A percentile compares a stretch with the other conserved stretches of the same genome.
phyloP scores from a whole-genome alignment of 257 asterid genomes.

The Paulownia fortunei region DNA sequence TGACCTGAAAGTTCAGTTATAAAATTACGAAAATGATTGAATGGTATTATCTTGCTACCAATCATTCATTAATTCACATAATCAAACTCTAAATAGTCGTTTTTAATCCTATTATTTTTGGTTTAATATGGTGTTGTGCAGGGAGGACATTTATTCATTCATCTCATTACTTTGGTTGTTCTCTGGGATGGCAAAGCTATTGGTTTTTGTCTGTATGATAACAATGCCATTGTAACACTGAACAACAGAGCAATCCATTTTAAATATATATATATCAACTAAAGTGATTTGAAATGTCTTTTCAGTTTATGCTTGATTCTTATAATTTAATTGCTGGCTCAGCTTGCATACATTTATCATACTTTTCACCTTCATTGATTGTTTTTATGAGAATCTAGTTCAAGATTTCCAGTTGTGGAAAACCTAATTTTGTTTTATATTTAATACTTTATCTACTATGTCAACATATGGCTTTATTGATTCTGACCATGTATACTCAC shows the following conservation, averaged over 20 bases:
- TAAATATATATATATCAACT: not conserved
- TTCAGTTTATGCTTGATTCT: not conserved
- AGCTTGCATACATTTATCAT: not conserved
- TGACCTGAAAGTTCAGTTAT: not conserved
- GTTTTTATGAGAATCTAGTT: not conserved
- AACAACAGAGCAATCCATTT: not conserved
- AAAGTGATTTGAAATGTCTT: not conserved
- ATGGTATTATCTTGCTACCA: not conserved
- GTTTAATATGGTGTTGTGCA: not conserved
- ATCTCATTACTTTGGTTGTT: not conserved
- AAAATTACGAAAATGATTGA: slow-evolving; percentile 1
- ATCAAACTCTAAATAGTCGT: not conserved
- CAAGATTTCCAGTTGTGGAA: not conserved
- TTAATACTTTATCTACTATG: not conserved
- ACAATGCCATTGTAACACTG: not conserved
- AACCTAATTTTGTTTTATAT: not conserved
- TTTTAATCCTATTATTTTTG: not conserved
- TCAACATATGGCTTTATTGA: not conserved
- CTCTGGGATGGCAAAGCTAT: not conserved
- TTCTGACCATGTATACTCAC: slow-evolving; percentile 1
- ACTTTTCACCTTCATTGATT: not conserved
- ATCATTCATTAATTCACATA: slow-evolving; percentile 7
- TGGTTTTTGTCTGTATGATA: not conserved
- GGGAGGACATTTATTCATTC: not conserved
- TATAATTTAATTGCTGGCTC: not conserved